Conservation (phyloP, 805 yeast genomes). For the Saccharomycopsis amapae region DNA sequence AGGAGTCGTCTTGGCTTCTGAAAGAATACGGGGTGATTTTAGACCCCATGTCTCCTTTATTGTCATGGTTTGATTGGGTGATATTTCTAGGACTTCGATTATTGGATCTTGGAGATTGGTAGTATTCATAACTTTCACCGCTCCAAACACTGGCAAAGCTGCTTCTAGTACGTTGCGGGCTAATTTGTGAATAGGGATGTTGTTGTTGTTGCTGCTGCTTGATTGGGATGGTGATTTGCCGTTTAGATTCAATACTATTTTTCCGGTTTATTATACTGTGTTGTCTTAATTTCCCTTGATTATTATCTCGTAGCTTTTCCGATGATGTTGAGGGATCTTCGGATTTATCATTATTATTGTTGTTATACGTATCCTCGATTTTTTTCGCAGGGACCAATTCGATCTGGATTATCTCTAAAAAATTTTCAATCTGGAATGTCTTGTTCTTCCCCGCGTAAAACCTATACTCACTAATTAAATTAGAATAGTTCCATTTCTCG, state of each 20-base stretch:
- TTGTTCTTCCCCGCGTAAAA: slow-evolving; percentile 64
- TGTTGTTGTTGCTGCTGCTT: too few relatives aligned
- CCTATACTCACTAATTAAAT: slow-evolving; percentile 79
- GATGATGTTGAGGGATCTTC: too few relatives aligned
- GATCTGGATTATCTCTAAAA: slow-evolving; percentile 63
- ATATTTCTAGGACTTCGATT: slow-evolving; percentile 15
- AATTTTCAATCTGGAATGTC: slow-evolving; percentile 75
- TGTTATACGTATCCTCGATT: slow-evolving; percentile 8
- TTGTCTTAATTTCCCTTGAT: too few relatives aligned
- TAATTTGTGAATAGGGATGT: too few relatives aligned
- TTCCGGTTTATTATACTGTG: too few relatives aligned
- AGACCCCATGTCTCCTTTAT: too few relatives aligned
- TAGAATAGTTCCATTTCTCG: slow-evolving; percentile 83
- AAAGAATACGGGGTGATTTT: too few relatives aligned
- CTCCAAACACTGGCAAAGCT: slow-evolving; percentile 17
- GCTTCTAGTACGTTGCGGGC: slow-evolving; percentile 6
- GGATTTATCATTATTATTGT: background rate
- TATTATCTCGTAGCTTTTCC: too few relatives aligned
- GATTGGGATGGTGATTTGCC: too few relatives aligned
- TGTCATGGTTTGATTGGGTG: too few relatives aligned
- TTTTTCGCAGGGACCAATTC: slow-evolving; percentile 36
- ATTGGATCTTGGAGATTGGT: background rate
- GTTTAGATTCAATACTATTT: too few relatives aligned
- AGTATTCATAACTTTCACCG: background rate
- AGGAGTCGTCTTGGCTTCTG: slow-evolving; percentile 20